Conservation (phyloP, 306 rosid genomes). For the Lupinus albus region DNA sequence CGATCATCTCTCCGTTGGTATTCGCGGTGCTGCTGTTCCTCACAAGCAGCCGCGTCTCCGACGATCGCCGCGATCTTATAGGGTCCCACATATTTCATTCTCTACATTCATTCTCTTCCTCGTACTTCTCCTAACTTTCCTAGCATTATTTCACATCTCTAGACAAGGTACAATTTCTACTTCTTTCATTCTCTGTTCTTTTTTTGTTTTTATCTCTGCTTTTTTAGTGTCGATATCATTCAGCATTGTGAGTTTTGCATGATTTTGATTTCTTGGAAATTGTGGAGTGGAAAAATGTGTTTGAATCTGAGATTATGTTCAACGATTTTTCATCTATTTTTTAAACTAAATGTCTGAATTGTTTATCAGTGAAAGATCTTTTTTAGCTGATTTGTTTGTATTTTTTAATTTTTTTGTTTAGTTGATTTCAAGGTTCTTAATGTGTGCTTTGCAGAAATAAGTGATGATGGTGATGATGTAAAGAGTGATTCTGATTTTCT, state of each 20-base stretch:
- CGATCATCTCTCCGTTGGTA: constrained; percentile 71
- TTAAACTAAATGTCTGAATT: not conserved
- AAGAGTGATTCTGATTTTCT: constrained; percentile 79
- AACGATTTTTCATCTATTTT: not conserved
- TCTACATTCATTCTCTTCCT: constrained; percentile 56
- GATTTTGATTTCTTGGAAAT: constrained; percentile 5
- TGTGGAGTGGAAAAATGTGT: not conserved
- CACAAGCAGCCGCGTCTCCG: constrained; percentile 66
- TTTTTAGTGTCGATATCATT: constrained; percentile 21
- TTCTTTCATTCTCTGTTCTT: not conserved
- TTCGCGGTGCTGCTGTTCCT: constrained; percentile 49
- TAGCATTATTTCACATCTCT: constrained; percentile 66
- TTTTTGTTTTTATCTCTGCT: too few relatives aligned
- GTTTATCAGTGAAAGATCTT: constrained; percentile 18
- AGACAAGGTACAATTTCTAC: constrained; percentile 37
- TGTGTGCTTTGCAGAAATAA: constrained; percentile 57
- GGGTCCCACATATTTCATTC: constrained; percentile 19
- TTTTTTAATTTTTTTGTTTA: too few relatives aligned
- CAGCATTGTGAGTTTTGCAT: constrained; percentile 31
- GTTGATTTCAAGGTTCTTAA: constrained; percentile 10
- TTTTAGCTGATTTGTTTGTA: too few relatives aligned
- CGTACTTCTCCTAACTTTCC: constrained; percentile 61
- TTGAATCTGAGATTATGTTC: constrained; percentile 31
- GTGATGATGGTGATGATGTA: constrained; percentile 49
- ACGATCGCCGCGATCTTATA: constrained; percentile 76